phyloP scores from a whole-genome alignment of 805 yeast genomes.

The Saturnispora serradocipensis region DNA sequence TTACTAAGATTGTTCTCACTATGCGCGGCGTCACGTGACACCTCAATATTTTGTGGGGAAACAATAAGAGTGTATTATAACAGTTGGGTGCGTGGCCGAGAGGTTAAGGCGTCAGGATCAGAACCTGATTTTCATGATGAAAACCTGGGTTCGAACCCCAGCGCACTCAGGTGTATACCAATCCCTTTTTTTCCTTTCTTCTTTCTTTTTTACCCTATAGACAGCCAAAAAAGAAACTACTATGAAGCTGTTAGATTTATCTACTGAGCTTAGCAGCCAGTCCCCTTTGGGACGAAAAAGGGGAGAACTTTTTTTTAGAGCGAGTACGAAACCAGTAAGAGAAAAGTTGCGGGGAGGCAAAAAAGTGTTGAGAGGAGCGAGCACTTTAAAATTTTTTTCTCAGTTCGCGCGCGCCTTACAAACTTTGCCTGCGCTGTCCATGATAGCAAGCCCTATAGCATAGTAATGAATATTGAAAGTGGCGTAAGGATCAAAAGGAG shows the following conservation, averaged over 20 bases:
- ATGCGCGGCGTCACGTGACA: neutral
- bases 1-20: no score
- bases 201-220: neutral
- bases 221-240: neutral
- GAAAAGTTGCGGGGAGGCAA: neutral
- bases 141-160: conserved; percentile 19
- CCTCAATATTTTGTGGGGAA: neutral
- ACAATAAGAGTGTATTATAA: neutral
- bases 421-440: neutral
- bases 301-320: neutral
- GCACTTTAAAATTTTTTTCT: no score
- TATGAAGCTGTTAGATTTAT: neutral
- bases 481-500: neutral
- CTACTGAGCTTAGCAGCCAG: neutral
- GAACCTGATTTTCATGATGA: conserved; percentile 18
- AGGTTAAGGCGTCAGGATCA: conserved; percentile 20
- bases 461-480: neutral
- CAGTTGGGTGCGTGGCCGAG: conserved; percentile 18
- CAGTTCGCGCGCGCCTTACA: neutral
- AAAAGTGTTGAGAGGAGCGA: no score
- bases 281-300: conserved; percentile 4
- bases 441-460: no score
- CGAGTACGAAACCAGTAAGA: neutral
- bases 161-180: conserved; percentile 11
- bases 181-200: neutral